Evolutionary conservation across 305 asterid genomes (phyloP).

Genomic region (Fraxinus floribunda): DNA sequence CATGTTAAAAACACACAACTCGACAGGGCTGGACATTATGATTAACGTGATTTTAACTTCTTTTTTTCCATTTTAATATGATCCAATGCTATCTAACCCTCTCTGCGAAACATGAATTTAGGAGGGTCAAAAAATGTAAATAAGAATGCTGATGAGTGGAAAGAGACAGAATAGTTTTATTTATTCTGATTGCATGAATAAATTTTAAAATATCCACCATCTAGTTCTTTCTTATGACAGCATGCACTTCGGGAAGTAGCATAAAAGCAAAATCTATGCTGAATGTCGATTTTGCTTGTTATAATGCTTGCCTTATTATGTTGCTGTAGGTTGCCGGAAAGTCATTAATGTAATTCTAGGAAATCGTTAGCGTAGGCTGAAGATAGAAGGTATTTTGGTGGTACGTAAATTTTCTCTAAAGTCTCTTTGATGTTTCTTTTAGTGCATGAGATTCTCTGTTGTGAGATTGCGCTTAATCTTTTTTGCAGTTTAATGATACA

Average conservation of each 20-base stretch:
- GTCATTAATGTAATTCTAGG: constrained; percentile 50
- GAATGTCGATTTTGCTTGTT: constrained; percentile 1
- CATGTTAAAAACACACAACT: not conserved
- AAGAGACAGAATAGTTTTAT: not conserved
- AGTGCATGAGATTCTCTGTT: not conserved
- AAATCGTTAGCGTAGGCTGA: constrained; percentile 26
- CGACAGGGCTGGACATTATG: not conserved
- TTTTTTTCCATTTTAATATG: not conserved
- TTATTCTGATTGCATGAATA: not conserved
- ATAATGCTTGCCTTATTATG: not conserved
- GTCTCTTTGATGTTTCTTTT: not conserved
- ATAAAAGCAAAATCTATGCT: not conserved
- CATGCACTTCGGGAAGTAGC: not conserved
- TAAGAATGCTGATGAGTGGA: not conserved
- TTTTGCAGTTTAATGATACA: not conserved
- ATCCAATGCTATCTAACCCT: not conserved
- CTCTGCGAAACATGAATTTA: not conserved
- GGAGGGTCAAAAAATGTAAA: not conserved
- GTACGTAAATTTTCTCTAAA: not conserved
- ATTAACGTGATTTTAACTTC: not conserved
- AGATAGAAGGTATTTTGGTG: not conserved
- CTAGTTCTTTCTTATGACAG: not conserved
- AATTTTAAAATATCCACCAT: not conserved
- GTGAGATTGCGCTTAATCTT: not conserved
- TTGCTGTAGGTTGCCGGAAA: constrained; percentile 82